These are phyloP conservation scores for Yamadazyma jaroonii DNA, from an alignment of 1,139 yeast genomes.

Conservation along the genomic window DNA sequence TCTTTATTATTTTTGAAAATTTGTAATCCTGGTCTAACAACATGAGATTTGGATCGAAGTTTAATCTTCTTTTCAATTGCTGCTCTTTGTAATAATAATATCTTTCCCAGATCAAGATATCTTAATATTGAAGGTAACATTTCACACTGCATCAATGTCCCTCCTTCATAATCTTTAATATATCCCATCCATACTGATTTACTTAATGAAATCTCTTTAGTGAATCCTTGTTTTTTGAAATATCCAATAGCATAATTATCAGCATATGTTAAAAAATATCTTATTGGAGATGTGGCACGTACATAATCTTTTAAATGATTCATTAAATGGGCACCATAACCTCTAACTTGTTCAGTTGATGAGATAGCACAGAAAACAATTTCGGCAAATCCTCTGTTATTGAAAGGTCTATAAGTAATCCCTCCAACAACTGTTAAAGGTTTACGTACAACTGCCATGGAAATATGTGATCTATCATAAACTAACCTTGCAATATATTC, in stretches of 20 bases:
- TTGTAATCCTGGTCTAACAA: conserved; percentile 78
- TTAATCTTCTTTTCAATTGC: conserved; percentile 85
- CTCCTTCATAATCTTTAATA: conserved; percentile 98
- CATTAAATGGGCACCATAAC: conserved; percentile 98
- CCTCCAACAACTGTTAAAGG: conserved; percentile 98
- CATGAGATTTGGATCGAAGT: conserved; percentile 73
- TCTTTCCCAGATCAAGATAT: conserved; percentile 85
- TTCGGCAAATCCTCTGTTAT: conserved; percentile 89
- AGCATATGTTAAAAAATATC: conserved; percentile 91
- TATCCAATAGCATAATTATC: conserved; percentile 99
- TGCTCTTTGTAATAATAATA: conserved; percentile 82
- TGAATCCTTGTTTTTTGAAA: conserved; percentile 96
- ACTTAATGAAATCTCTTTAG: conserved; percentile 87
- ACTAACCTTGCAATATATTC: conserved; percentile 94
- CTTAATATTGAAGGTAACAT: conserved; percentile 82
- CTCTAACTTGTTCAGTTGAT: conserved; percentile 95
- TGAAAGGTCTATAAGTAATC: conserved; percentile 92
- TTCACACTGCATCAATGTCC: conserved; percentile 95
- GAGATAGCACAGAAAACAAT: conserved; percentile 98
- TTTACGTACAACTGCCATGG: conserved; percentile 92
- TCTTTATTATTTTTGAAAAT: conserved; percentile 58
- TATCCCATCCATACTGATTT: conserved; percentile 96
- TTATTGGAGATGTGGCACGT: conserved; percentile 80
- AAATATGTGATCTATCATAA: conserved; percentile 88
- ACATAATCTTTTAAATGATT: conserved; percentile 96